Percentiles rank a stretch among this genome's conserved stretches.
These are phyloP conservation scores for Zygoascus biomembranicola DNA, from an alignment of 805 yeast species.

Conservation along the genomic window DNA sequence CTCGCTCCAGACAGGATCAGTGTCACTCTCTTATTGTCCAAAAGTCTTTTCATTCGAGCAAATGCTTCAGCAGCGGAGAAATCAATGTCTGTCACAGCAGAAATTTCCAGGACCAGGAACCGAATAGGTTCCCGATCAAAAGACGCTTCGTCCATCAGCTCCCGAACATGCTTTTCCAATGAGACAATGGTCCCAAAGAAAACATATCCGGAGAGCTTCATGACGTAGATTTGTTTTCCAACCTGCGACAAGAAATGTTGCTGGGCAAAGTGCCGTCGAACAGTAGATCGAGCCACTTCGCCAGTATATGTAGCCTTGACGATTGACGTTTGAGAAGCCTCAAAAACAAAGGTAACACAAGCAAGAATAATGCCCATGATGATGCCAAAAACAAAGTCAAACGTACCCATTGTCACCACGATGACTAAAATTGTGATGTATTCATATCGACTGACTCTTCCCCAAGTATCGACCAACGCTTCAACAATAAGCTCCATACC, in stretches of 20 bases:
- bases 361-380: slow-evolving; percentile 86
- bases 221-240: slow-evolving; percentile 82
- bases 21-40: slow-evolving; percentile 59
- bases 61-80: slow-evolving; percentile 96
- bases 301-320: slow-evolving; percentile 80
- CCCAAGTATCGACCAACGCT: slow-evolving; percentile 77
- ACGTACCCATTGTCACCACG: slow-evolving; percentile 90
- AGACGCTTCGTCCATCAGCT: slow-evolving; percentile 47
- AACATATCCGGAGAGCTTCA: slow-evolving; percentile 79
- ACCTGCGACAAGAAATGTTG: slow-evolving; percentile 76
- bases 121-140: slow-evolving; percentile 53
- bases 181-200: slow-evolving; percentile 96
- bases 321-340: slow-evolving; percentile 77
- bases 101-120: slow-evolving; percentile 77
- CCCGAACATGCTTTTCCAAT: slow-evolving; percentile 67
- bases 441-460: slow-evolving; percentile 66
- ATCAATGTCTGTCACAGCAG: slow-evolving; percentile 70
- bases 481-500: slow-evolving; percentile 89
- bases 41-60: slow-evolving; percentile 71
- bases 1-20: slow-evolving; percentile 72
- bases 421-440: slow-evolving; percentile 77
- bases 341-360: slow-evolving; percentile 90
- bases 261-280: slow-evolving; percentile 82
- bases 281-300: slow-evolving; percentile 82
- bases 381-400: slow-evolving; percentile 92